These are phyloP conservation scores for Monosporascus cannonballus DNA, from an alignment of 2,329 filamentous ascomycete species.

Conservation along the genomic window DNA sequence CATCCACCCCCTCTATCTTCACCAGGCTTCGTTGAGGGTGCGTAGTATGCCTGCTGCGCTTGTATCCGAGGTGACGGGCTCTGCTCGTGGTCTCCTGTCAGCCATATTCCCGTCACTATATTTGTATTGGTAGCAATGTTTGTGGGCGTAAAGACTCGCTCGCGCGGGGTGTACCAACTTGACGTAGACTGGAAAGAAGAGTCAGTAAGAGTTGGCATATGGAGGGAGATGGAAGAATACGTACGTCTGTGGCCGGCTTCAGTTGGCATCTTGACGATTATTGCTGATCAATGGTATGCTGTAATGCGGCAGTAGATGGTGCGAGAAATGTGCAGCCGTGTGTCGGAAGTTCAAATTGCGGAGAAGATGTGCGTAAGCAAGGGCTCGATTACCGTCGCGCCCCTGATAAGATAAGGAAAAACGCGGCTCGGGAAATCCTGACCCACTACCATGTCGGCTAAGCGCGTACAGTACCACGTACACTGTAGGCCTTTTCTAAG, in stretches of 20 bases:
- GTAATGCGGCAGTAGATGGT: too few species aligned
- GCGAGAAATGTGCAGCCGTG: too few species aligned
- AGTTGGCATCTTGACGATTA: constrained; percentile 7
- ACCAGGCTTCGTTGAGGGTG: constrained; percentile 9
- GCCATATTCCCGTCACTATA: background rate
- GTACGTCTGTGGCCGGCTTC: constrained; percentile 11
- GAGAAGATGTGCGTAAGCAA: too few species aligned
- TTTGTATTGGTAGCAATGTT: background rate
- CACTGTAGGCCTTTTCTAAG: too few species aligned
- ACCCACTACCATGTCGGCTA: too few species aligned
- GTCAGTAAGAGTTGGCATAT: background rate
- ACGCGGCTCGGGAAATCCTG: too few species aligned
- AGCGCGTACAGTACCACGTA: too few species aligned
- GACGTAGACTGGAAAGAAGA: constrained; percentile 6
- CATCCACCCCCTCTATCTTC: constrained; percentile 11
- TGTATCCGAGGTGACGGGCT: constrained; percentile 11
- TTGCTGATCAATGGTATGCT: too few species aligned
- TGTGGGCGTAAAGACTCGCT: background rate
- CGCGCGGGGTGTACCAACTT: constrained; percentile 8
- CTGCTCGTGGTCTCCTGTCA: constrained; percentile 5
- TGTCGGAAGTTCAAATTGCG: too few species aligned
- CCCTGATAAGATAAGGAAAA: too few species aligned
- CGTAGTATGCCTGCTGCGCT: constrained; percentile 8
- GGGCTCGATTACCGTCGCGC: too few species aligned
- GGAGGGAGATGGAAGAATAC: background rate